Base-by-base conservation (phyloP, 371 early-diverging fungal genomes). In the Lichtheimia ornata region DNA sequence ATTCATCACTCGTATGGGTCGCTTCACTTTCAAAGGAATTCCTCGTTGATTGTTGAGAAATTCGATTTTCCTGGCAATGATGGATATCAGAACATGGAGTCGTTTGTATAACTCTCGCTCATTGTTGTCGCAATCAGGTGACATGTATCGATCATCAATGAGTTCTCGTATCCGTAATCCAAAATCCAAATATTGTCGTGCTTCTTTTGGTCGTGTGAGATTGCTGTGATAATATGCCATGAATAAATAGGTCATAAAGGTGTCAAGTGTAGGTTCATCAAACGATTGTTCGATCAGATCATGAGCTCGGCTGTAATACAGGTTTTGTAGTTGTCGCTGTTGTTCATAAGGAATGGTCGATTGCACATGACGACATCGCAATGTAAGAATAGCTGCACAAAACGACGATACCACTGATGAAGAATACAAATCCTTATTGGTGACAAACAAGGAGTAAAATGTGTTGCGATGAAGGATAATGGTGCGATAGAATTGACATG, bases 81-180 rank as follows among this genome's bases (percentile, higher is more conserved):
- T 51, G 17, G 45, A 64, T 25, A 77, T 30, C 2, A 61, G 61
- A 50, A 54, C 56, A 40, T 74, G 70, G 15, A 69, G 50, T 18
- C 79, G 64, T 22, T 72, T 72, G 18, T 76, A 76, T 25, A 65
- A 70, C 30, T 76, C 76, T 11, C 64, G 65, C 49, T 79, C 74
- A 17, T 22, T 22, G 11, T n/a, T 22, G n/a, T 47, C 14, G 18
- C n/a, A 18, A 47, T n/a, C 22, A 41, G 45, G 20, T 54, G 58
- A 52, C 58, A 49, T 50, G 47, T 64, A 53, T 4, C 50, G 54
- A 9, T 70, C 67, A 2, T 52, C 53, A n/a, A 77, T 25, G 4
- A 72, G 53, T 7, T 73, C 64, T 7, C 69, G 65, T 49, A 79
- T 72, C 12, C 79, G 63, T 15, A 72, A 22, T 2, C 72, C 74